Conservation (phyloP, 2,329 filamentous ascomycete genomes). For the Pseudopithomyces maydicus region DNA sequence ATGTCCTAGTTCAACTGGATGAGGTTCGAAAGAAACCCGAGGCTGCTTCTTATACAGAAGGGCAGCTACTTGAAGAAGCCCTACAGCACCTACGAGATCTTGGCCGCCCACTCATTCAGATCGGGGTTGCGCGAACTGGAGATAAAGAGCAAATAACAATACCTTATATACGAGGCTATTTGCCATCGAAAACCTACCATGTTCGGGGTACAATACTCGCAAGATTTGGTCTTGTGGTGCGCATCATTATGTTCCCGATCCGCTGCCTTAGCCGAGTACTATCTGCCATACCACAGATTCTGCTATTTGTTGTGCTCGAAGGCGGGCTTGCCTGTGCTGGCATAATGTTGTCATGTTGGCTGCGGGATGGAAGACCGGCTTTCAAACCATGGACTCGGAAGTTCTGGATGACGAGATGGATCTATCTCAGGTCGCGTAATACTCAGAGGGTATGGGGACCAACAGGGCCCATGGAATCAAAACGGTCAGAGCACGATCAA, state of each 20-base stretch:
- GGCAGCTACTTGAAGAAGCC: constrained; percentile 1
- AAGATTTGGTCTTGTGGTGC: constrained; percentile 9
- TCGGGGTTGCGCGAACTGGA: neutral
- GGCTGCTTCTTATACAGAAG: neutral
- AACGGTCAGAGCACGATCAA: neutral
- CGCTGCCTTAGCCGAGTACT: neutral
- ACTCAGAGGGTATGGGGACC: constrained; percentile 11
- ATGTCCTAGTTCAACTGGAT: neutral
- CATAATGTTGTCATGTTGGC: constrained; percentile 4
- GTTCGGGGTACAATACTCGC: constrained; percentile 10
- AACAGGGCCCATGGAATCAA: constrained; percentile 7
- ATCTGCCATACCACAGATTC: neutral
- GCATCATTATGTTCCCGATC: constrained; percentile 3
- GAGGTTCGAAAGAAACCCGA: constrained; percentile 5
- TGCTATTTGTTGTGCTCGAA: neutral
- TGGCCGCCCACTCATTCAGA: neutral
- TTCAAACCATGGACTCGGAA: constrained; percentile 1
- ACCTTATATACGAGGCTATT: constrained; percentile 5
- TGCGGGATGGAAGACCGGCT: constrained; percentile 5
- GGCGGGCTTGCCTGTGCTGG: neutral
- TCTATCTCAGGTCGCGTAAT: neutral
- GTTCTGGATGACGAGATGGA: constrained; percentile 7
- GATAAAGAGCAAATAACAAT: constrained; percentile 1
- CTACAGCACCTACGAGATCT: neutral
- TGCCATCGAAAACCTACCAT: constrained; percentile 13